These are phyloP conservation scores for Puccinia triticina DNA, from an alignment of 1,284 basidiomycete species.

Conservation along the genomic window DNA sequence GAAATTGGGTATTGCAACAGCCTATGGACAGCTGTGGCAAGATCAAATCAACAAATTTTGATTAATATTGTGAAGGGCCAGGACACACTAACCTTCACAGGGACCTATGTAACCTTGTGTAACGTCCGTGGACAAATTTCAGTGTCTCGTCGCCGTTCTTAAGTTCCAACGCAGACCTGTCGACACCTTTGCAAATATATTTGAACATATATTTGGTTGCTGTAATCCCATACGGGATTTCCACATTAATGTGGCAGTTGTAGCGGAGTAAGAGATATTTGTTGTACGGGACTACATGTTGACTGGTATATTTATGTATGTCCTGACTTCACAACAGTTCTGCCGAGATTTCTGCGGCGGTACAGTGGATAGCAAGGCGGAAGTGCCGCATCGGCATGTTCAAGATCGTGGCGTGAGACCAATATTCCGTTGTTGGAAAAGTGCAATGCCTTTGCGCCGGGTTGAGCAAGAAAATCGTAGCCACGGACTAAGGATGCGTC, in stretches of 20 bases:
- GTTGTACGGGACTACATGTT: slow-evolving; percentile 62
- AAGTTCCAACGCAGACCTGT: slow-evolving; percentile 57
- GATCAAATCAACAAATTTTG: no score
- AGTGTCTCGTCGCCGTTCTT: slow-evolving; percentile 60
- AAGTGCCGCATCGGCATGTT: no score
- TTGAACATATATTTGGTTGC: slow-evolving; percentile 64
- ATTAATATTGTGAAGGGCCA: not conserved
- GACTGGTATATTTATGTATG: slow-evolving; percentile 43
- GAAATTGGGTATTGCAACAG: slow-evolving; percentile 5
- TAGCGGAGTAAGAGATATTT: slow-evolving; percentile 60
- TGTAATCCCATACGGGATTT: slow-evolving; percentile 59
- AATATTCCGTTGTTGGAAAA: no score
- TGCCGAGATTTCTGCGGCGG: not conserved
- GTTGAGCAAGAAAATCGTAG: no score
- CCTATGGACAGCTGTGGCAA: not conserved
- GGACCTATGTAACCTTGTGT: slow-evolving; percentile 61
- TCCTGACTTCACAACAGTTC: not conserved
- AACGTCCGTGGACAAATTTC: slow-evolving; percentile 61
- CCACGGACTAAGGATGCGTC: no score
- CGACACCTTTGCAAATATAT: slow-evolving; percentile 65
- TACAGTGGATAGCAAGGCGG: slow-evolving; percentile 17
- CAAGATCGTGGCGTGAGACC: no score
- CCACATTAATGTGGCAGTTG: slow-evolving; percentile 65
- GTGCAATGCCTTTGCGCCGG: no score
- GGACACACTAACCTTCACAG: not conserved